Percentiles rank a stretch among this genome's conserved stretches.
These are phyloP conservation scores for Eucalyptus polyanthemos DNA, from an alignment of 345 rosid species.

Conservation along the genomic window DNA sequence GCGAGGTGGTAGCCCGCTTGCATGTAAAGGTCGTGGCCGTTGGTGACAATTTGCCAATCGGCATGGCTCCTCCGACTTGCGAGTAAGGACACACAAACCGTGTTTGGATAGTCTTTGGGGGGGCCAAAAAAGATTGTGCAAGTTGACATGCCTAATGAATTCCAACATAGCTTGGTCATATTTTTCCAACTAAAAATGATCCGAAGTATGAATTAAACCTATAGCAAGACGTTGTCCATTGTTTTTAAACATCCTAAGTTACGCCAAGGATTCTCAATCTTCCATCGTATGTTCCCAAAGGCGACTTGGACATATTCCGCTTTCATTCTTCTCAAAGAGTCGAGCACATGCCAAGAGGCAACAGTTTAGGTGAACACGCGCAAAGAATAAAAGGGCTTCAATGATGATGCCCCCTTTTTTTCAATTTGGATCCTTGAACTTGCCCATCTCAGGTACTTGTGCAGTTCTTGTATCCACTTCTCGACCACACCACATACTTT, in stretches of 20 bases:
- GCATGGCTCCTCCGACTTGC: not conserved
- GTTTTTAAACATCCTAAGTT: not conserved
- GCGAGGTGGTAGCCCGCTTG: not conserved
- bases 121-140: not conserved
- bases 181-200: not conserved
- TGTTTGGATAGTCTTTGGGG: not conserved
- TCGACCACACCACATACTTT: not conserved
- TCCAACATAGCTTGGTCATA: not conserved
- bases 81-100: not conserved
- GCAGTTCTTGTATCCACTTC: not conserved
- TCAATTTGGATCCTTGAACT: conserved; percentile 44
- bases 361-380: not conserved
- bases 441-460: conserved; percentile 34
- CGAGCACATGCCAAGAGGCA: not conserved
- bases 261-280: not conserved
- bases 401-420: not conserved
- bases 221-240: not conserved
- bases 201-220: not conserved
- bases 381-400: not conserved
- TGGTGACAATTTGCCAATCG: not conserved
- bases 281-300: not conserved
- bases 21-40: not conserved
- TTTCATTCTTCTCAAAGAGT: not conserved
- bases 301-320: not conserved
- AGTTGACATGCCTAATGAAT: not conserved